A percentile compares a stretch with the other conserved stretches of the same genome.
Conservation (phyloP, 2,329 filamentous ascomycete genomes). For the Spiromastix sp. region DNA sequence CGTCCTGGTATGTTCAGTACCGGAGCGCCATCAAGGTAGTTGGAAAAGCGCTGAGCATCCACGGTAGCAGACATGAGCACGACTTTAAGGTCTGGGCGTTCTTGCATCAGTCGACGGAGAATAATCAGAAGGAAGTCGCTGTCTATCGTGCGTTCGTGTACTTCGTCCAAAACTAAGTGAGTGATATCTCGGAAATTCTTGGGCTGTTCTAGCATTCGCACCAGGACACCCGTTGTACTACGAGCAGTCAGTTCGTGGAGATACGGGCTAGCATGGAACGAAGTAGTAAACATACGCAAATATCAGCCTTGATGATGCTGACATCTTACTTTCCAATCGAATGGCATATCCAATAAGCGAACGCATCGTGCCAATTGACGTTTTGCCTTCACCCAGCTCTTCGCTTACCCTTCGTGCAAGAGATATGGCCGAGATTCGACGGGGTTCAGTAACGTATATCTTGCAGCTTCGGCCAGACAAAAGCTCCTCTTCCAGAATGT, state of each 20-base stretch:
- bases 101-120: constrained; percentile 67
- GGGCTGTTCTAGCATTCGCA: constrained; percentile 89
- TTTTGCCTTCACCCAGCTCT: constrained; percentile 76
- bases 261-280: constrained; percentile 18
- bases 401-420: constrained; percentile 87
- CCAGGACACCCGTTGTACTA: constrained; percentile 68
- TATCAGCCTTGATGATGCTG: constrained; percentile 69
- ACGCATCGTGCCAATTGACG: constrained; percentile 68
- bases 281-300: constrained; percentile 56
- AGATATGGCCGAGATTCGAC: constrained; percentile 92
- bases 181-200: constrained; percentile 82
- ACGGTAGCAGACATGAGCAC: constrained; percentile 97
- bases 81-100: constrained; percentile 76
- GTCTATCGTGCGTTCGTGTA: constrained; percentile 92
- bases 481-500: constrained; percentile 82
- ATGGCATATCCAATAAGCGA: constrained; percentile 94
- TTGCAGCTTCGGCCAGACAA: constrained; percentile 72
- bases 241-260: constrained; percentile 9
- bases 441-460: constrained; percentile 89
- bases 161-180: constrained; percentile 92
- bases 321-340: constrained; percentile 77
- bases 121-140: constrained; percentile 94
- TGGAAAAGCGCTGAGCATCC: constrained; percentile 81
- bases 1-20: constrained; percentile 84
- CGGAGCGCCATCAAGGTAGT: constrained; percentile 75